phyloP scores from a whole-genome alignment of 345 rosid genomes.

The Eucalyptus viminalis region DNA sequence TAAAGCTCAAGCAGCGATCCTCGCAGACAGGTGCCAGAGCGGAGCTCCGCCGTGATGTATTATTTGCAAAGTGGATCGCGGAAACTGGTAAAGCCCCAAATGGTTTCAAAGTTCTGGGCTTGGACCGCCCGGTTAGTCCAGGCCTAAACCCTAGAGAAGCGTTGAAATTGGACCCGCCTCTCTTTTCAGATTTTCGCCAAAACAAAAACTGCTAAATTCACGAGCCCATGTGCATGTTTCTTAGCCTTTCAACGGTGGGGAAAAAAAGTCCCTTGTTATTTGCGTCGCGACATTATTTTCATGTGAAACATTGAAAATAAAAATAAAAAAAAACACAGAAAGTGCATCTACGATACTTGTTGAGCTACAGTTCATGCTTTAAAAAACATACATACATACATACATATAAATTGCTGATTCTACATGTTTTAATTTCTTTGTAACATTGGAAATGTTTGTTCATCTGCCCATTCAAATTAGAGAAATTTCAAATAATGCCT shows the following conservation, averaged over 20 bases:
- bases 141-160: not conserved
- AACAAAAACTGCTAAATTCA: not conserved
- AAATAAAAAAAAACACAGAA: too few relatives aligned
- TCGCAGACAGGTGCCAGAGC: too few relatives aligned
- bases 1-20: too few relatives aligned
- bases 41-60: not conserved
- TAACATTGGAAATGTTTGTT: too few relatives aligned
- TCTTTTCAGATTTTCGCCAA: not conserved
- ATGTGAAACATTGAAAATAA: rapidly evolving
- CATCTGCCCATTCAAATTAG: too few relatives aligned
- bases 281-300: not conserved
- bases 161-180: not conserved
- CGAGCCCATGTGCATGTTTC: not conserved
- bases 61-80: not conserved
- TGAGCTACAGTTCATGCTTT: too few relatives aligned
- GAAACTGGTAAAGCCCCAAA: not conserved
- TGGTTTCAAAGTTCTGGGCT: not conserved
- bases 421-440: too few relatives aligned
- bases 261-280: not conserved
- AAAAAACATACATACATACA: too few relatives aligned
- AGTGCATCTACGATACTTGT: too few relatives aligned
- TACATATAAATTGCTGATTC: too few relatives aligned
- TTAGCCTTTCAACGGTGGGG: not conserved
- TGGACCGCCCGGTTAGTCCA: not conserved
- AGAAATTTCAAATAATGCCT: rapidly evolving